Conservation (phyloP, 2,329 filamentous ascomycete species). For the Teratosphaeria zuluensis region DNA sequence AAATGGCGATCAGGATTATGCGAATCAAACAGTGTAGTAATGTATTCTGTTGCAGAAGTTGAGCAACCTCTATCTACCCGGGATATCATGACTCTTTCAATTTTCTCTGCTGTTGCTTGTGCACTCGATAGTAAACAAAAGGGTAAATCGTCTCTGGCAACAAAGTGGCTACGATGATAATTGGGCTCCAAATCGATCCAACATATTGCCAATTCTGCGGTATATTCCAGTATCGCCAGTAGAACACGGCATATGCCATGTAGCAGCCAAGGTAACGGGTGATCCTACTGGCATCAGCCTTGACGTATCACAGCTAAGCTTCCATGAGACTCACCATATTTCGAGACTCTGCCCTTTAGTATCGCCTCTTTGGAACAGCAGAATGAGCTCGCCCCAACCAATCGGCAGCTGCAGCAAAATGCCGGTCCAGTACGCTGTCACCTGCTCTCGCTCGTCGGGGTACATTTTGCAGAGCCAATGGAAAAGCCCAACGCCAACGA, state of each 20-base stretch:
- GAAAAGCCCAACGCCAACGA: constrained; percentile 25
- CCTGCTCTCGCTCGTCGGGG: constrained; percentile 31
- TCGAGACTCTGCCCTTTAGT: constrained; percentile 31
- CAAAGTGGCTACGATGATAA: constrained; percentile 27
- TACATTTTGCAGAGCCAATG: constrained; percentile 20
- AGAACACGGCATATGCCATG: constrained; percentile 30
- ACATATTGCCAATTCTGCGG: constrained; percentile 33
- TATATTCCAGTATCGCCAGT: constrained; percentile 30
- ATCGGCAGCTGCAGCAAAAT: constrained; percentile 30
- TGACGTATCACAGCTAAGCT: no score
- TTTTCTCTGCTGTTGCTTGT: neutral
- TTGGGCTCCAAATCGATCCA: constrained; percentile 24
- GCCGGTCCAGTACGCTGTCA: constrained; percentile 33
- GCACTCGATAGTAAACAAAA: constrained; percentile 29
- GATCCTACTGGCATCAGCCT: constrained; percentile 19
- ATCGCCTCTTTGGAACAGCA: constrained; percentile 23
- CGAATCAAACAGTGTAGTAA: neutral
- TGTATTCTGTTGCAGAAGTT: neutral
- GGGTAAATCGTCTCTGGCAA: constrained; percentile 31
- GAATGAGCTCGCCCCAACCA: constrained; percentile 26
- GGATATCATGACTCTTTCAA: neutral
- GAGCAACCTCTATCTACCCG: neutral
- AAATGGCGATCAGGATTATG: no score
- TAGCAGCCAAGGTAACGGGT: constrained; percentile 31
- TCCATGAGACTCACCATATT: constrained; percentile 26